These are phyloP conservation scores for Zygoascus hellenicus DNA, from an alignment of 1,139 yeast genomes.

Conservation along the genomic window DNA sequence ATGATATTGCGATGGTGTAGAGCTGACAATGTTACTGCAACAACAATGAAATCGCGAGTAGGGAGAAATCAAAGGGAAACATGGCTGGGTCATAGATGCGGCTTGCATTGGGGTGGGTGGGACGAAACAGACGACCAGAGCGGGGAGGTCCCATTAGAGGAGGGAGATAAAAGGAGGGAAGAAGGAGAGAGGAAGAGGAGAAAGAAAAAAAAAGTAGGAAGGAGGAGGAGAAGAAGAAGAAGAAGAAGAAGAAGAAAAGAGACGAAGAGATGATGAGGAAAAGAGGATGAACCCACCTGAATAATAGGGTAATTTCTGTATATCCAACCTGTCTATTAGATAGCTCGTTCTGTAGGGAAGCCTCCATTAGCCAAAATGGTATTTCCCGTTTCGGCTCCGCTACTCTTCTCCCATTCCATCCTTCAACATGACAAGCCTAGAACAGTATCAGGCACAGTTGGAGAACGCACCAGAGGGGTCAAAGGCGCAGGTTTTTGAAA, in stretches of 20 bases:
- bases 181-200: no score
- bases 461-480: slow-evolving; percentile 1
- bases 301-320: no score
- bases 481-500: slow-evolving; percentile 38
- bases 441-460: slow-evolving; percentile 7
- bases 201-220: no score
- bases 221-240: no score
- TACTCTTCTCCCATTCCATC: no score
- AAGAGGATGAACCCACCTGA: neutral
- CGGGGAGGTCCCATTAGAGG: neutral
- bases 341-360: no score
- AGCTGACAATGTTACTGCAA: neutral
- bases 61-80: neutral
- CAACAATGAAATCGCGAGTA: no score
- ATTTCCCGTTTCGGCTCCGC: no score
- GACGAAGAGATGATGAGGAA: neutral
- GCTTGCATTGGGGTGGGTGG: neutral
- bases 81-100: neutral
- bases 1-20: neutral
- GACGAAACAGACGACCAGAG: neutral
- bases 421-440: slow-evolving; percentile 3
- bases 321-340: no score
- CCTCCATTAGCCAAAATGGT: no score
- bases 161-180: no score
- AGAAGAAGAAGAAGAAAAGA: no score